phyloP scores from a whole-genome alignment of 306 rosid species.

The Pyrus pyrifolia region DNA sequence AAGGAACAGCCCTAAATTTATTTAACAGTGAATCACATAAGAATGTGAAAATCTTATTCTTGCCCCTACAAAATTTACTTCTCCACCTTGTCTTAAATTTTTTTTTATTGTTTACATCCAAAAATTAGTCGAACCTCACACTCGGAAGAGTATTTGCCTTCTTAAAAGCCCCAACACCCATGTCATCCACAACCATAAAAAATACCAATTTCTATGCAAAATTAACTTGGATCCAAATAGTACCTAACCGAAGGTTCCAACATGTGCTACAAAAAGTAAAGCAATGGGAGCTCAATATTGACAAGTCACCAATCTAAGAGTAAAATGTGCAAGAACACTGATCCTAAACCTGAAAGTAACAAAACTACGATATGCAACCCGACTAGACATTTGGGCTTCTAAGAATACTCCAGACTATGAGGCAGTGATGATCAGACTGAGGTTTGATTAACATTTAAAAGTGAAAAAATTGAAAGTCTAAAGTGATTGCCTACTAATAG shows the following conservation, averaged over 20 bases:
- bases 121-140: too few species aligned
- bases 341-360: background rate
- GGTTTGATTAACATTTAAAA: too few species aligned
- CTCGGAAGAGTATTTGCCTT: too few species aligned
- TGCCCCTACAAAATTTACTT: background rate
- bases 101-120: background rate
- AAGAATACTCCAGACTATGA: background rate
- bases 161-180: too few species aligned
- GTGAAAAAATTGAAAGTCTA: too few species aligned
- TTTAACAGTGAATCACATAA: background rate
- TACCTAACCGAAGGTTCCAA: background rate
- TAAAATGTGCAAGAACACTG: background rate
- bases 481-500: too few species aligned
- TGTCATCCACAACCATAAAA: background rate
- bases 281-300: background rate
- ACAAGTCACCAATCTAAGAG: background rate
- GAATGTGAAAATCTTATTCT: background rate
- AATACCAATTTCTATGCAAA: background rate
- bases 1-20: background rate
- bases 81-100: background rate
- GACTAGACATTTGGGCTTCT: background rate
- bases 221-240: background rate
- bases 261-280: background rate
- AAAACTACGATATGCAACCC: background rate
- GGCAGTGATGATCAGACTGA: background rate